Base-by-base conservation (phyloP, 73 alveolate genomes). In the Stentor roeselii region DNA sequence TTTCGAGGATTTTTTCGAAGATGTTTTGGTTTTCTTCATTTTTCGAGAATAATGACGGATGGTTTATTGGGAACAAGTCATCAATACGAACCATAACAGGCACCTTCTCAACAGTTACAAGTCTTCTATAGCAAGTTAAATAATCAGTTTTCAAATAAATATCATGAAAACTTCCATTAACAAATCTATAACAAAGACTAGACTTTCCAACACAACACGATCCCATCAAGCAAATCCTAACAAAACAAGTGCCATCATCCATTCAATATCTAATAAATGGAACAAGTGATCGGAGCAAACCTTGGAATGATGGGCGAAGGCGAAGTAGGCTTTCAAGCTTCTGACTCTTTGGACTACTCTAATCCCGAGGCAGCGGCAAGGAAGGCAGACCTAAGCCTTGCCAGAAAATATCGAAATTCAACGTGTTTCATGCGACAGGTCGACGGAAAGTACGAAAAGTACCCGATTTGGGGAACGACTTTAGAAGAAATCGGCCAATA, bases 401-500 rank as follows among this genome's bases (percentile, higher is more conserved):
- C 67, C 67, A 6, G 21, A 50, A 6, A 50, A 50, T 50, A 50
- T 21, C 6, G 67, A 50, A 50, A 50, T 21, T 6, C 6, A 50
- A 50, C 67, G 6, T 50, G 67, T 21, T 11, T 50, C 21, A 50
- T 6, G 21, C 6, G 21, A 50, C 21, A 11, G 30, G 67, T 11
- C 30, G 21, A 50, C 21, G 67, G 67, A 11, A 50, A 6, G 67
- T 50, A 50, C 67, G 6, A 6, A 21, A 6, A 50, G 30, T 50
- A 50, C 67, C 21, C 67, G 21, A 34, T 67, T 11, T 67, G 80
- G 21, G 11, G 41, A 27, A 2, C 80, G 11, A 14, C 80, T 30
- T 32, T 32, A 1, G 41, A 67, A 34, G 21, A 67, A 2, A 38
- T 84, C 34, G 86, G 90, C 31, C 36, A 84, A 41, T 84, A 84